These are phyloP conservation scores for Coemansia erecta DNA, from an alignment of 192 early-diverging fungal genomes.

Conservation along the genomic window DNA sequence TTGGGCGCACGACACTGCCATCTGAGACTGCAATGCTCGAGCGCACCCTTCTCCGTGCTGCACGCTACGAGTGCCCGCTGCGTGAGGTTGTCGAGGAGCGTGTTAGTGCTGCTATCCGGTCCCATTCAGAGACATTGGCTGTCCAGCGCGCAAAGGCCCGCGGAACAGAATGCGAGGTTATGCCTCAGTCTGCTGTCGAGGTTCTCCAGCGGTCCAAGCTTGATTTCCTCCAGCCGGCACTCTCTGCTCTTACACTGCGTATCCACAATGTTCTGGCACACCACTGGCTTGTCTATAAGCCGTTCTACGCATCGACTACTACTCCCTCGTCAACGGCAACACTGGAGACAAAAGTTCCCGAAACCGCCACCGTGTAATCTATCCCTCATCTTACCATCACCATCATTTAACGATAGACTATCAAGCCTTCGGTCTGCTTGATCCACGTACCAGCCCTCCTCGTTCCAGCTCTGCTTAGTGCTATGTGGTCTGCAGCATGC, in stretches of 20 bases:
- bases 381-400: neutral
- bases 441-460: too few relatives aligned
- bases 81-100: conserved; percentile 52
- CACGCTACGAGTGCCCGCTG: conserved; percentile 45
- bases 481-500: too few relatives aligned
- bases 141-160: conserved; percentile 14
- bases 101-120: conserved; percentile 21
- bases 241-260: conserved; percentile 21
- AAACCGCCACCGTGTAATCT: neutral
- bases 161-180: conserved; percentile 35
- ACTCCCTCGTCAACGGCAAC: too few relatives aligned
- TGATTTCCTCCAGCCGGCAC: conserved; percentile 27
- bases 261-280: conserved; percentile 38
- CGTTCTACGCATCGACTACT: conserved; percentile 29
- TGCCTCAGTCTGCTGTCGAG: conserved; percentile 24
- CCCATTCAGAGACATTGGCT: conserved; percentile 27
- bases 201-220: conserved; percentile 37
- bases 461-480: too few relatives aligned
- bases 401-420: too few relatives aligned
- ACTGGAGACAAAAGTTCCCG: neutral
- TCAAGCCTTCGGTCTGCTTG: too few relatives aligned
- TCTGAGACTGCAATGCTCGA: conserved; percentile 34
- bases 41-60: conserved; percentile 44
- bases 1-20: conserved; percentile 15
- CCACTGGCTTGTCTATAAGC: conserved; percentile 52